These are phyloP conservation scores for Rutidosis leptorrhynchoides DNA, from an alignment of 129 eudicot species.

Conservation along the genomic window DNA sequence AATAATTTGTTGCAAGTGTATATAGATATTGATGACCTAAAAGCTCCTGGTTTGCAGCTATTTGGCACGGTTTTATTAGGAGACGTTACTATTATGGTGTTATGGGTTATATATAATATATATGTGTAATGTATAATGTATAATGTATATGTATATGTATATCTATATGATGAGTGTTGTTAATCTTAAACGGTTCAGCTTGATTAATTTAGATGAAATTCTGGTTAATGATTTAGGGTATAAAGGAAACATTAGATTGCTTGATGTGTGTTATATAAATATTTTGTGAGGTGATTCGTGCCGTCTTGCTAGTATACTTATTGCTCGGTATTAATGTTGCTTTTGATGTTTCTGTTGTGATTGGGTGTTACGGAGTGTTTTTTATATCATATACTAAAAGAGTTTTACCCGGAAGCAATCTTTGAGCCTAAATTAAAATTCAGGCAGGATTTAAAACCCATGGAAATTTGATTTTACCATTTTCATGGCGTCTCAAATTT, in stretches of 20 bases:
- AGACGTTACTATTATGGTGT: neutral
- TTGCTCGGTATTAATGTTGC: neutral
- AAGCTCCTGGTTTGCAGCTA: neutral
- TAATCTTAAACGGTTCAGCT: neutral
- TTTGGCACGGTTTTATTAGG: neutral
- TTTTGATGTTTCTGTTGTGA: neutral
- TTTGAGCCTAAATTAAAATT: no score
- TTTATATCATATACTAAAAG: constrained; percentile 1
- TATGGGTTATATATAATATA: no score
- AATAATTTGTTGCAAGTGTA: neutral
- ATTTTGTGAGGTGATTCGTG: constrained; percentile 5
- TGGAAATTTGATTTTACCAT: no score
- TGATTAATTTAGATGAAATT: neutral
- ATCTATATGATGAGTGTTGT: neutral
- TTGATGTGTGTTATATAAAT: constrained; percentile 6
- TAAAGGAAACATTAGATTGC: neutral
- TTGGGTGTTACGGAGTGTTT: neutral
- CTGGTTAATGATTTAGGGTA: neutral
- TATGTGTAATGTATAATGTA: no score
- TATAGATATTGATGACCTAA: neutral
- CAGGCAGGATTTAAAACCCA: no score
- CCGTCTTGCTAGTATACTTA: constrained; percentile 5
- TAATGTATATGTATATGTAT: no score
- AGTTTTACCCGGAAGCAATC: no score
- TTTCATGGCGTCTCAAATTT: no score